A percentile compares a stretch with the other conserved stretches of the same genome.
Conservation (phyloP, 305 asterid species). For the Plantago lanceolata region DNA sequence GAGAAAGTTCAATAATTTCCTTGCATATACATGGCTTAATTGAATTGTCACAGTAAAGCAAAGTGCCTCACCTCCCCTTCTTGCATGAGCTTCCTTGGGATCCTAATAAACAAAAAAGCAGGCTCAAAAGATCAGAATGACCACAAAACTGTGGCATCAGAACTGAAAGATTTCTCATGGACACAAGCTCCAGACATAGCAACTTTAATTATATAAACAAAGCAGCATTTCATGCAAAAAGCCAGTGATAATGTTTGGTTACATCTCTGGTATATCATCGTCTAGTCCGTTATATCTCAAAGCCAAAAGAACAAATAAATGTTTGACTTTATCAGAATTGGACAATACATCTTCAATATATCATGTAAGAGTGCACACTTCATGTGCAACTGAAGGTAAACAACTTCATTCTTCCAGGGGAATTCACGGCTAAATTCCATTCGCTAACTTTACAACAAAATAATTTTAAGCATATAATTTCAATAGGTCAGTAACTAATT, state of each 20-base stretch:
- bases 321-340: too few species aligned
- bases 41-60: constrained; percentile 10
- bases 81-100: constrained; percentile 90
- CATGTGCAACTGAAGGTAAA: neutral
- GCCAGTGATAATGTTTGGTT: neutral
- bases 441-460: neutral
- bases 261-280: too few species aligned
- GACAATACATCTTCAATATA: neutral
- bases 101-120: constrained; percentile 48
- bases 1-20: constrained; percentile 26
- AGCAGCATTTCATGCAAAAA: constrained; percentile 1
- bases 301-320: too few species aligned
- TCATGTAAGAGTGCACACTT: neutral
- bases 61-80: constrained; percentile 78
- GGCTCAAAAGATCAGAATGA: constrained; percentile 25
- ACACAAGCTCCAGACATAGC: constrained; percentile 8
- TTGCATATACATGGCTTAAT: constrained; percentile 23
- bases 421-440: neutral
- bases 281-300: too few species aligned
- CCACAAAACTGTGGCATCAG: constrained; percentile 12
- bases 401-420: neutral
- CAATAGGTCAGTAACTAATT: neutral
- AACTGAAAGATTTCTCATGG: constrained; percentile 5
- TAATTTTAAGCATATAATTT: neutral
- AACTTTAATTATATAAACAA: constrained; percentile 2